These are phyloP conservation scores for Salix koriyanagi DNA, from an alignment of 345 rosid species.

Conservation along the genomic window DNA sequence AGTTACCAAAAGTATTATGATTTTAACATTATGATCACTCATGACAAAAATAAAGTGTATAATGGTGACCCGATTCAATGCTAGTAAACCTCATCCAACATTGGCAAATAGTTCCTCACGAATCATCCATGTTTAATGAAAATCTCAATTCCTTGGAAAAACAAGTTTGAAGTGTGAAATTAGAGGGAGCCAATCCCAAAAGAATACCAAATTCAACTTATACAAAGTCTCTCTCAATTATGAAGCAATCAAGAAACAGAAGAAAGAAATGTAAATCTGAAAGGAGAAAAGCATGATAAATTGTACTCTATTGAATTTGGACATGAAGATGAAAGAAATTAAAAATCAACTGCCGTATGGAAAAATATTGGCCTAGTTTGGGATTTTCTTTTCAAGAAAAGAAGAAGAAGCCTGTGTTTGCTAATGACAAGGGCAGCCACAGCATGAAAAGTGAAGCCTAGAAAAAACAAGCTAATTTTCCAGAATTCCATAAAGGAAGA, in stretches of 20 bases:
- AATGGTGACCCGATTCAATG: background rate
- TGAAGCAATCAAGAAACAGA: background rate
- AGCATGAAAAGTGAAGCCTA: background rate
- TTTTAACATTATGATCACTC: background rate
- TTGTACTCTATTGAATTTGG: background rate
- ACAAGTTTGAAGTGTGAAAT: background rate
- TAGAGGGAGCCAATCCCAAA: background rate
- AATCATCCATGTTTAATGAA: background rate
- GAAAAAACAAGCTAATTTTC: background rate
- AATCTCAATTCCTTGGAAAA: background rate
- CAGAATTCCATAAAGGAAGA: background rate
- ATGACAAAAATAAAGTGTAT: background rate
- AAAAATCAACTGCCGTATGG: background rate
- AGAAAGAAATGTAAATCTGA: background rate
- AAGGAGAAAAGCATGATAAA: background rate
- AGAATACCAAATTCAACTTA: background rate
- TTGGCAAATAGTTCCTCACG: background rate
- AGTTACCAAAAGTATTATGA: background rate
- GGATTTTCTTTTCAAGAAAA: background rate
- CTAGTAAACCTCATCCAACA: background rate
- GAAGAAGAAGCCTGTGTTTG: background rate
- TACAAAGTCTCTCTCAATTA: background rate
- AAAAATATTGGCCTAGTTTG: background rate
- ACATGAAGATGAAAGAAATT: background rate
- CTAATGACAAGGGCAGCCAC: background rate